A percentile compares a stretch with the other conserved stretches of the same genome.
These are phyloP conservation scores for Paulownia fortunei DNA, from an alignment of 257 asterid genomes.

Conservation along the genomic window DNA sequence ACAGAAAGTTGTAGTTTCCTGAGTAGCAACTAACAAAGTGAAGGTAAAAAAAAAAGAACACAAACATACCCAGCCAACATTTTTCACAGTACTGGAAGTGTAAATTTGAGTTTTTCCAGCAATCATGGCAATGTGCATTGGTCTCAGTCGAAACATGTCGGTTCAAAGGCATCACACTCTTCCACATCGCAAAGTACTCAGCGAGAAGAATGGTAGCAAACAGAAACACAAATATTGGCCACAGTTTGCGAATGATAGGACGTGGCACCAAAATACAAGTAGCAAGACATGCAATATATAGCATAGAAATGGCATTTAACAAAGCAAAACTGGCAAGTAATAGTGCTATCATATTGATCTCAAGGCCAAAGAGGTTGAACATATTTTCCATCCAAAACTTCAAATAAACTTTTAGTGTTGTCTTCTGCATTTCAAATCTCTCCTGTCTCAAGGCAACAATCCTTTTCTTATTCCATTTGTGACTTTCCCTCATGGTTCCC, in stretches of 20 bases:
- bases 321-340: slow-evolving; percentile 93
- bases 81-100: slow-evolving; percentile 64
- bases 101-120: slow-evolving; percentile 78
- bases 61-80: slow-evolving; percentile 92
- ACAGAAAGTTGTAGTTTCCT: not conserved
- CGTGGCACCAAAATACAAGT: slow-evolving; percentile 86
- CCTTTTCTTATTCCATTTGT: slow-evolving; percentile 80
- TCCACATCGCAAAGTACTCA: slow-evolving; percentile 92
- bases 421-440: slow-evolving; percentile 89
- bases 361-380: slow-evolving; percentile 98
- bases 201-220: slow-evolving; percentile 81
- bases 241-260: slow-evolving; percentile 71
- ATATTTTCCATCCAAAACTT: slow-evolving; percentile 96
- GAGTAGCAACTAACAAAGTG: not conserved
- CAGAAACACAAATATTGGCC: slow-evolving; percentile 80
- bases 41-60: slow-evolving; percentile 20
- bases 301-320: slow-evolving; percentile 80
- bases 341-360: slow-evolving; percentile 89
- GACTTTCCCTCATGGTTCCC: slow-evolving; percentile 92
- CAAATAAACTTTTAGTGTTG: slow-evolving; percentile 80
- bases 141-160: slow-evolving; percentile 41
- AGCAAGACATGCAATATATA: slow-evolving; percentile 80
- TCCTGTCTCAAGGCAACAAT: slow-evolving; percentile 78
- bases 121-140: slow-evolving; percentile 75
- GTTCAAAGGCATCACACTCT: slow-evolving; percentile 55